These are phyloP conservation scores for Protoeuglena noctilucae DNA, from an alignment of 139 green algal species.

Conservation along the genomic window DNA sequence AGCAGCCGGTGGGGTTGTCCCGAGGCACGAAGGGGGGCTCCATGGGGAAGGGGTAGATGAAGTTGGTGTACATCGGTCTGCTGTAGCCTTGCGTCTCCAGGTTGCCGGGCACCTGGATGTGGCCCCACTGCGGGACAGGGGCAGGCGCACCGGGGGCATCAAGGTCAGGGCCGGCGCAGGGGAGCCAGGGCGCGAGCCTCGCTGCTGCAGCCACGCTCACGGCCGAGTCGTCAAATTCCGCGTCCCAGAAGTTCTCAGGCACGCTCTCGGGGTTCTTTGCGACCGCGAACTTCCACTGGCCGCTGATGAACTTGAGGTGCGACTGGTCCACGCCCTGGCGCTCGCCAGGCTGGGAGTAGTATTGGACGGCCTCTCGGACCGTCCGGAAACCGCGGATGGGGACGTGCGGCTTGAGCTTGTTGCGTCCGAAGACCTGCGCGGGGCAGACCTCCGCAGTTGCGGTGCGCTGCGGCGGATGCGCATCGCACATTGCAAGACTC, in stretches of 20 bases:
- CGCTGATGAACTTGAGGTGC: conserved; percentile 23
- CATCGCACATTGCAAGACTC: too few species aligned
- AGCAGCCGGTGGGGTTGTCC: conserved; percentile 86
- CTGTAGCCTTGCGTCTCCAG: conserved; percentile 74
- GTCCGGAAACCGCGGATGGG: conserved; percentile 33
- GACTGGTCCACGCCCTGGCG: neutral
- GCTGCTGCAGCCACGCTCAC: conserved; percentile 13
- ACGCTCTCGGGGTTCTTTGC: conserved; percentile 30
- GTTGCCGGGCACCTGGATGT: conserved; percentile 60
- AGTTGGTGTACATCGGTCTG: conserved; percentile 88
- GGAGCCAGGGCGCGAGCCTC: neutral
- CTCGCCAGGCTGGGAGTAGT: conserved; percentile 3
- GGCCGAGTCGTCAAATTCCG: conserved; percentile 20
- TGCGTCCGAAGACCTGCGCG: conserved; percentile 40
- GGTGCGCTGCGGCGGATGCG: too few species aligned
- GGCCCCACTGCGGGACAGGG: neutral
- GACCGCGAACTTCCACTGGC: conserved; percentile 46
- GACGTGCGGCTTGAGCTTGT: conserved; percentile 38
- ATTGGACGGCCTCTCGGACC: conserved; percentile 10
- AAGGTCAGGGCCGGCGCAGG: neutral
- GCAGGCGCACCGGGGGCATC: neutral
- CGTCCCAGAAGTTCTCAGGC: conserved; percentile 22
- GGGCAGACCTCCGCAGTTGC: too few species aligned
- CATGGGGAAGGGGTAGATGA: conserved; percentile 78
- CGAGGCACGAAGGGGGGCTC: conserved; percentile 62